Base-by-base conservation (phyloP, 192 early-diverging fungal species). In the Rhizophagus prolifer region DNA sequence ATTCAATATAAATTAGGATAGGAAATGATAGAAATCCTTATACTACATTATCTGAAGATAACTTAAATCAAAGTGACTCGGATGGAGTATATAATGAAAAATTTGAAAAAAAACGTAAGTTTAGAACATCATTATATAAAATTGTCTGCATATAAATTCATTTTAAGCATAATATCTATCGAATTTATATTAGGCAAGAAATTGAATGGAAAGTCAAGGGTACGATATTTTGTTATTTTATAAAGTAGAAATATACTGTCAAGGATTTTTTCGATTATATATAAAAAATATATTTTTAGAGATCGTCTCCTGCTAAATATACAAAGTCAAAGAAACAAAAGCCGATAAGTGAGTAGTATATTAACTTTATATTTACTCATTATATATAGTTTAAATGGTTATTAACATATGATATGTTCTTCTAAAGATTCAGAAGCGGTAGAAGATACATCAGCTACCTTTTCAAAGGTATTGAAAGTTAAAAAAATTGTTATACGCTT, bases 1-100 rank as follows among this genome's bases (percentile, higher is more conserved):
- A 16, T 73, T 34, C 3, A 14, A 26, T 10, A 9, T 59, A 60
- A 38, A 26, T 23, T 61, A 74, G 72, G 16, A 23, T 74, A 19
- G 58, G 72, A 13, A 61, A 12, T 19, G 72, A 74, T 19, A 38
- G 59, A 61, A 74, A 44, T 38, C 72, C 72, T 38, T 61, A 58
- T 6, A 74, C 72, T 41, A 54, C 58, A 12, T 16, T 41, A 60
- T 74, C 72, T 12, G 72, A 74, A 74, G 72, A 74, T 34, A 72
- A 72, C 13, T 4, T 25, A 50, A 58, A 72, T 60, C 59, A 28
- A 58, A 74, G 72, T 74, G 72, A 74, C 34, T 74, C 72, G 1
- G 72, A 74, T 74, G 54, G 31, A 21, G 36, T 70, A 70, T 70
- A 74, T n/a, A 31, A 26, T 12, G 72, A 74, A 25, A 74, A 61